phyloP scores from a whole-genome alignment of 2,329 filamentous ascomycete species.

The Orbilia quercus region DNA sequence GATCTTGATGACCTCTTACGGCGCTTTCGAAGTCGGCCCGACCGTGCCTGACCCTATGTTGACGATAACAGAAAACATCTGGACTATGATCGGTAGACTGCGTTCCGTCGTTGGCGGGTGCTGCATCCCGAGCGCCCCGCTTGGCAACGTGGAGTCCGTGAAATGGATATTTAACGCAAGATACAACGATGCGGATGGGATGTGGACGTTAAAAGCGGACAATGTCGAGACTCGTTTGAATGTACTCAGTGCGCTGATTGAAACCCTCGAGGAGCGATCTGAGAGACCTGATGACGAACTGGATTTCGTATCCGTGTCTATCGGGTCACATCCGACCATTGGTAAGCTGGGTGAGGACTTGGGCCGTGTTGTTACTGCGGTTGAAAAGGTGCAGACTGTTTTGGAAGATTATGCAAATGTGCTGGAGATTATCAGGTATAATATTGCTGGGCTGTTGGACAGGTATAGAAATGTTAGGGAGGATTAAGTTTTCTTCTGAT shows the following conservation, averaged over 20 bases:
- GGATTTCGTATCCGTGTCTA: no score
- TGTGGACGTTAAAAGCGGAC: not conserved
- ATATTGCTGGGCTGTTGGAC: not conserved
- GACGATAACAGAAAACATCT: no score
- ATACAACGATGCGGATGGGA: not conserved
- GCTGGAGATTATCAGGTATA: no score
- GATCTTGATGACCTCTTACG: no score
- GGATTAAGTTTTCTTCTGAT: not conserved
- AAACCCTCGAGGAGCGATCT: not conserved
- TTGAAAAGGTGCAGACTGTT: no score
- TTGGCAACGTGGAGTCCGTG: not conserved
- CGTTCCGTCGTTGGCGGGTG: not conserved
- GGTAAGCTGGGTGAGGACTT: no score
- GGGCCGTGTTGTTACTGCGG: no score
- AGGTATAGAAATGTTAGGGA: constrained; percentile 6
- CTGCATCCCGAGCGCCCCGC: not conserved
- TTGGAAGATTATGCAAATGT: no score
- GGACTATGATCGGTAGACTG: not conserved
- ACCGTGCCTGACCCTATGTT: no score
- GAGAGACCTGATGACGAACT: no score
- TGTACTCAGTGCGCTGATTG: not conserved
- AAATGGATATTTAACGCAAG: constrained; percentile 3
- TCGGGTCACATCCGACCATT: no score
- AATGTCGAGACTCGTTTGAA: not conserved
- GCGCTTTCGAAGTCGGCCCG: no score